Evolutionary conservation across 1,284 basidiomycete species (phyloP), one percentile per base, ranked within the genome.

Genomic region (Cryptococcus deneoformans): DNA sequence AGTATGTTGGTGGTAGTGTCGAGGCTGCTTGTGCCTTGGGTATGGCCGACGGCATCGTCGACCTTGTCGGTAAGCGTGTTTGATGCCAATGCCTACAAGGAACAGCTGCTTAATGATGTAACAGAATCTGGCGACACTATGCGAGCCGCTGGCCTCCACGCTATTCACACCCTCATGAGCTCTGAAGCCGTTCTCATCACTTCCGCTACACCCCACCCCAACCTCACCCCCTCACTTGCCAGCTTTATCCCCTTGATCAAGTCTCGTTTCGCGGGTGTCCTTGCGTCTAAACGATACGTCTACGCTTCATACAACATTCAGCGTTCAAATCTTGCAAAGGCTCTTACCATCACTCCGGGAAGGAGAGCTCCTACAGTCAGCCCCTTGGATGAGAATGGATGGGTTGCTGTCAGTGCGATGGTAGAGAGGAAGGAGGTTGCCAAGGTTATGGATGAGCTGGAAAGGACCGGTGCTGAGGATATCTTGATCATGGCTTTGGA

Each of bases 71-170:
- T 90, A 68, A 69, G 88, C 82, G 10, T 7, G 11, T 29, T 29
- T 50, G 16, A 20, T 39, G 46, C 45, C 45, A 20, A 29, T 29
- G 29, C 3, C 29, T 29, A 29, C 29, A 29, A 29, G 29, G 29
- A 29, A 29, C 29, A 29, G 5, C 5, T 42, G 16, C 11, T 42
- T 42, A 16, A 42, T 16, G 40, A 42, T 42, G 40, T 29, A 36
- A 36, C 75, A 92, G 95, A 99, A 79, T 96, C 92, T n/a, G 95
- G 95, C 36, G 96, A 99, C 70, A 99, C 95, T 1, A 99, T 99
- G 96, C 91, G 95, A 45, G 96, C 95, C 29, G 95, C 94, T 2
- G 95, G 95, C 49, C 82, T 99, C 54, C 90, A 91, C 77, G 86
- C 93, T 37, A 96, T 99, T 71, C 88, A 87, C 46, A 95, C 92